Base-by-base conservation (phyloP, 805 yeast species). In the Cyberlindnera mrakii region DNA sequence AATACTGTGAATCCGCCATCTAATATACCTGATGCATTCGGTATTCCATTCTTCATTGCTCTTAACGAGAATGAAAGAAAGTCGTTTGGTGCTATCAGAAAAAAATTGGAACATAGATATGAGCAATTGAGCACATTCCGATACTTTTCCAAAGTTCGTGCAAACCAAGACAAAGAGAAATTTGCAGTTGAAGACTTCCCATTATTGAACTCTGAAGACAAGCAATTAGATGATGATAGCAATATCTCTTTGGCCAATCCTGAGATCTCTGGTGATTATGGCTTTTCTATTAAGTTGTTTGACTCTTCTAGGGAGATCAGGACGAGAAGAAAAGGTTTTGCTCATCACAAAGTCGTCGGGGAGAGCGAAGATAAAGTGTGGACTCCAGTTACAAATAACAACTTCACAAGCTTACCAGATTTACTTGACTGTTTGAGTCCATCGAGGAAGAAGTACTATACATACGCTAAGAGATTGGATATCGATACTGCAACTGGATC, bases 41-140 rank as follows among this genome's bases (percentile, higher is more conserved):
- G 89, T 2, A 59, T 81, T 1, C 98, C 98, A 3, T 78, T 87
- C 52, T 80, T 89, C 51, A 67, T 89, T 25, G 71, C 79, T 0
- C 54, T 88, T 11, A 41, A 71, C 2, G 66, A 68, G 30, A 69
- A 67, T 1, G 91, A 85, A 32, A 60, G 71, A 5, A 53, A 55
- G 3, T 79, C 86, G 19, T 79, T 75, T 55, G 83, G 82, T 6
- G 54, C 60, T 1, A 78, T 89, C 7, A 64, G 83, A 49, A 57
- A 59, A 18, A 84, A 82, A 52, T 52, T 88, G 25, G 80, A 80
- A 42, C 62, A 64, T 32, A 60, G 65, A 43, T 74, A 71, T 47
- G 62, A 61, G n/a, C 74, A 71, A 44, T 52, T 77, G 6, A 71
- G 79, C 18, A 75, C 80, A 0, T 71, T 57, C 48, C 37, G 60